Evolutionary conservation across 805 yeast genomes (phyloP), one percentile per base, ranked within the genome.

Genomic region (Clavispora vitiphila): DNA sequence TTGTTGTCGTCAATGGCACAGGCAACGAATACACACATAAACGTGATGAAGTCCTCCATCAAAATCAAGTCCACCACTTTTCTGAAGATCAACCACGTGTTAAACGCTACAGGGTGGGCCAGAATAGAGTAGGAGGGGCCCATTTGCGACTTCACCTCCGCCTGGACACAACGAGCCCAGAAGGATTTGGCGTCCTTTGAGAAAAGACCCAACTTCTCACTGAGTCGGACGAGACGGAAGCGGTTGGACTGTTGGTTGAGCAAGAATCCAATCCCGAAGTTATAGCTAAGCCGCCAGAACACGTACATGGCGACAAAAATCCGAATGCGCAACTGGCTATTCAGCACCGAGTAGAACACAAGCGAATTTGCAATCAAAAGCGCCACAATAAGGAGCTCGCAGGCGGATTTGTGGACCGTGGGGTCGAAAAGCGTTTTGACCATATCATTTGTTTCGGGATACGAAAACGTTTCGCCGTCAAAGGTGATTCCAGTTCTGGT

Each of bases 21-120:
- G 26, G 66, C 76, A 41, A 64, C 71, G 14, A 86, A 86, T 41
- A 83, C 68, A 45, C 86, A 74, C 56, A 83, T 72, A 59, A 86
- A 86, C 16, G 86, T 77, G 21, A 82, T 76, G 58, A 86, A 86
- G 63, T 86, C 96, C 60, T 81, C 85, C 95, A 86, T 86, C 54
- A 86, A 71, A 40, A 86, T 80, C 60, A 86, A 72, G 60, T 86
- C 95, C 12, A 87, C 95, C 40, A 82, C 71, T 56, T 82, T 85
- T 40, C 96, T 71, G 62, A 83, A 86, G 11, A 86, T 56, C 27
- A 87, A 69, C 96, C 96, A 86, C 23, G 90, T 79, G 60, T 85
- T 86, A 65, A 82, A 82, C 58, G 86, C 95, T 39, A 77, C 67
- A 1, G 96, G 96, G 29, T 60, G 60, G 19, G 48, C 41, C 16